phyloP scores from a whole-genome alignment of 2,329 filamentous ascomycete genomes.

The Madurella mycetomatis region DNA sequence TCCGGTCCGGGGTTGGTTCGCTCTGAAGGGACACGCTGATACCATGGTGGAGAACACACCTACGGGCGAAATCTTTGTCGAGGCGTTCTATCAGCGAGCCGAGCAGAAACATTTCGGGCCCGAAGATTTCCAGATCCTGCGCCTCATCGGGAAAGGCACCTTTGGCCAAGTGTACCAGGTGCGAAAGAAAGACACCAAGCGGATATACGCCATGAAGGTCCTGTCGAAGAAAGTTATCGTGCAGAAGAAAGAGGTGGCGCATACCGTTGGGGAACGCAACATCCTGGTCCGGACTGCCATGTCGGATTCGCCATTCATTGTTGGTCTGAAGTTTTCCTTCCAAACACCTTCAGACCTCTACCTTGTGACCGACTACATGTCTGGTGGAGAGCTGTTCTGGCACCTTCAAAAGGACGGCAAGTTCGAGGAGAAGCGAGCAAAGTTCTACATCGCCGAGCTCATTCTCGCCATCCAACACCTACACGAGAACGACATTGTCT shows the following conservation, averaged over 20 bases:
- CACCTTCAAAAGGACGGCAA: constrained; percentile 95
- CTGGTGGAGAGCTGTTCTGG: constrained; percentile 96
- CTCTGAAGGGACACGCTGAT: constrained; percentile 69
- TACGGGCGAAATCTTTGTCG: constrained; percentile 85
- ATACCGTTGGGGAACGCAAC: constrained; percentile 94
- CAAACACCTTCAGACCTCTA: constrained; percentile 96
- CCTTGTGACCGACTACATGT: constrained; percentile 99
- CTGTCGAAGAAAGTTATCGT: constrained; percentile 99
- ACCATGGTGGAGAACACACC: constrained; percentile 65
- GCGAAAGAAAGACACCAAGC: constrained; percentile 89
- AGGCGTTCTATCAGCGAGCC: constrained; percentile 77
- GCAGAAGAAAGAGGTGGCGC: constrained; percentile 98
- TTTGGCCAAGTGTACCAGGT: constrained; percentile 99
- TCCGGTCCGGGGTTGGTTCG: constrained; percentile 79
- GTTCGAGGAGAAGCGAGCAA: constrained; percentile 89
- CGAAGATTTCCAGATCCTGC: constrained; percentile 91
- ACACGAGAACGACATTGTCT: constrained; percentile 96
- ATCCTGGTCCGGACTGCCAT: constrained; percentile 95
- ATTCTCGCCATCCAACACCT: constrained; percentile 93
- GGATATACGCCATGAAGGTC: constrained; percentile 99
- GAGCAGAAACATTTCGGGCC: constrained; percentile 91
- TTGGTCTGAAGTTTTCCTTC: constrained; percentile 97
- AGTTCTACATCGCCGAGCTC: constrained; percentile 98
- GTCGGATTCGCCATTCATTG: constrained; percentile 94
- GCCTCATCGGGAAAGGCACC: constrained; percentile 95